A percentile compares a stretch with the other conserved stretches of the same genome.
Conservation (phyloP, 2,329 filamentous ascomycete genomes). For the Fonsecaea multimorphosa region DNA sequence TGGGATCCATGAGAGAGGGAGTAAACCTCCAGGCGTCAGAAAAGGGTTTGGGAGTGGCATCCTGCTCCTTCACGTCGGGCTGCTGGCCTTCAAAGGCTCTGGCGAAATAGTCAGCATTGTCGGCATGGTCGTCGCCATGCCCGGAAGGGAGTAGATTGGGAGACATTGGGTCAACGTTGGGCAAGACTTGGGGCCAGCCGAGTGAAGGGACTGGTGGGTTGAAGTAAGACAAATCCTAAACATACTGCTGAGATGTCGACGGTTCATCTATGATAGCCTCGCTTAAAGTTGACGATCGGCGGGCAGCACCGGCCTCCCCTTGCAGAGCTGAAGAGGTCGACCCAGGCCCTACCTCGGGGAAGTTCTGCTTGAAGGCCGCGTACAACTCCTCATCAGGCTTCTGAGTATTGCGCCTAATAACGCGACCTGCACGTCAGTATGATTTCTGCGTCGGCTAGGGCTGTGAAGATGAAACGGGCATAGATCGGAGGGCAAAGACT, state of each 20-base stretch:
- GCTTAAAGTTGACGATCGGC: conserved; percentile 42
- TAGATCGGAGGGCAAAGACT: conserved; percentile 38
- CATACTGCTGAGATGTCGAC: conserved; percentile 38
- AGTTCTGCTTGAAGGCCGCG: conserved; percentile 81
- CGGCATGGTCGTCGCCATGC: conserved; percentile 14
- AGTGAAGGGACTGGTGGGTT: conserved; percentile 22
- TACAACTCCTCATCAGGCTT: conserved; percentile 87
- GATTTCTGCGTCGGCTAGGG: conserved; percentile 15
- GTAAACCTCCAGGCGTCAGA: conserved; percentile 88
- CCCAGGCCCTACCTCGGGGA: conserved; percentile 72
- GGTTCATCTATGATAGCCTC: conserved; percentile 39
- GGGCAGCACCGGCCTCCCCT: conserved; percentile 49
- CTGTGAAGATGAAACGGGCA: conserved; percentile 25
- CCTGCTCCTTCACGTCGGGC: conserved; percentile 71
- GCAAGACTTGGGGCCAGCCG: conserved; percentile 15
- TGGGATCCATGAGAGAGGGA: conserved; percentile 84
- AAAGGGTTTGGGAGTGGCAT: conserved; percentile 70
- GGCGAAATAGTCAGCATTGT: conserved; percentile 35
- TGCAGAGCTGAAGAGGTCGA: conserved; percentile 53
- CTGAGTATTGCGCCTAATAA: conserved; percentile 72
- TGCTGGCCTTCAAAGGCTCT: conserved; percentile 52
- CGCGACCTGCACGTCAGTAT: conserved; percentile 30
- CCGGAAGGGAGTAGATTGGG: conserved; percentile 24
- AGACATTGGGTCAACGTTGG: conserved; percentile 27
- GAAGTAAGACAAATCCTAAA: conserved; percentile 27